Percentiles rank a stretch among this genome's conserved stretches.
Evolutionary conservation across 768 basidiomycete species (phyloP).

Genomic region (Clathrus columnatus): DNA sequence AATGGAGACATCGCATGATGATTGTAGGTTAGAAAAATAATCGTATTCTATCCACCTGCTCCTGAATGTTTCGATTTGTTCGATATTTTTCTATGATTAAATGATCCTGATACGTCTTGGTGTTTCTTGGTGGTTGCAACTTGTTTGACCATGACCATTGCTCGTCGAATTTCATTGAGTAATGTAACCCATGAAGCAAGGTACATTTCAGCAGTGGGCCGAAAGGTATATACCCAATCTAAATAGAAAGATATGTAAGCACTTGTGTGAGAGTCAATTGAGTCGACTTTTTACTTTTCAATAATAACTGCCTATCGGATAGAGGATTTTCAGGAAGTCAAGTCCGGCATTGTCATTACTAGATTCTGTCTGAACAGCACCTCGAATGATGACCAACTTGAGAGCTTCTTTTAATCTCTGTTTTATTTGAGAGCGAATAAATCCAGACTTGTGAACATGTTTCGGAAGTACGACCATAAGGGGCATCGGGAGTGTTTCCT

Average conservation of each 20-base stretch:
- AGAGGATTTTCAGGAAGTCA: too few relatives aligned
- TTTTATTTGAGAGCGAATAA: conserved; percentile 6
- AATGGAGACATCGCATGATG: too few relatives aligned
- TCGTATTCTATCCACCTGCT: too few relatives aligned
- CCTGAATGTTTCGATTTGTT: too few relatives aligned
- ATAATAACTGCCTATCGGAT: too few relatives aligned
- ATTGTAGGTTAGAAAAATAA: too few relatives aligned
- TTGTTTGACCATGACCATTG: not conserved
- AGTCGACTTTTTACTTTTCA: too few relatives aligned
- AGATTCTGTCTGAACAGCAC: not conserved
- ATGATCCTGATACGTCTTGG: not conserved
- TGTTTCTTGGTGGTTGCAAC: not conserved
- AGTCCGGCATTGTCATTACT: too few relatives aligned
- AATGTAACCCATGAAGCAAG: not conserved
- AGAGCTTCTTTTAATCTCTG: conserved; percentile 1
- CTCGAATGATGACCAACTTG: conserved; percentile 5
- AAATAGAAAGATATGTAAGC: not conserved
- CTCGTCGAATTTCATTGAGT: not conserved
- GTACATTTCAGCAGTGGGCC: conserved; percentile 1
- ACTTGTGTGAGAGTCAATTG: not conserved
- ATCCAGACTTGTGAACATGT: conserved; percentile 3
- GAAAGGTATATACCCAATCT: conserved; percentile 8
- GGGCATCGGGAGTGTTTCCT: conserved; percentile 6
- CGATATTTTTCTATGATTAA: too few relatives aligned
- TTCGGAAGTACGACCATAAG: not conserved